Percentiles rank a stretch among this genome's conserved stretches.
Evolutionary conservation across 129 eudicot species (phyloP).

Genomic region (Flaveria robusta): DNA sequence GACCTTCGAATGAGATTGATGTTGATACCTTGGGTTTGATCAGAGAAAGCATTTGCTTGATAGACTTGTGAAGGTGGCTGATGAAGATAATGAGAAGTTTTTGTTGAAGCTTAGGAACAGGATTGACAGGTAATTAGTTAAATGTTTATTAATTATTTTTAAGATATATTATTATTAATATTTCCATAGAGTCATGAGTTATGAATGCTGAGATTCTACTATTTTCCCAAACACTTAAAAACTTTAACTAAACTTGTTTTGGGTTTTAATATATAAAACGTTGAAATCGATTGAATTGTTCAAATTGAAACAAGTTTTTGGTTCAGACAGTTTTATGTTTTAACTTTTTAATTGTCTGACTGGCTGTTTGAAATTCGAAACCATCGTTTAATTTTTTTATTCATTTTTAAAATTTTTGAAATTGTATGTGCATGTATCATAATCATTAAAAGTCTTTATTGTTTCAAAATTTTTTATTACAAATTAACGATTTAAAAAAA

Average conservation of each 20-base stretch:
- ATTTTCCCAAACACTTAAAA: background rate
- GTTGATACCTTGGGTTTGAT: slow-evolving; percentile 51
- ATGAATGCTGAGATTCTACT: background rate
- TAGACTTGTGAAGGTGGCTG: slow-evolving; percentile 61
- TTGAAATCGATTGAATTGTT: background rate
- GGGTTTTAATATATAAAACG: background rate
- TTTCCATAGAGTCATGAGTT: background rate
- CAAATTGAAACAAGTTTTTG: too few species aligned
- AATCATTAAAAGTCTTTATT: background rate
- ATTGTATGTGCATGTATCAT: too few species aligned
- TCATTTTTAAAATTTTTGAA: too few species aligned
- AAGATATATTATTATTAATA: background rate
- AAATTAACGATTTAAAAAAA: background rate
- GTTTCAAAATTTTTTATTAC: background rate
- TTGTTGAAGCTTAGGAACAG: slow-evolving; percentile 65
- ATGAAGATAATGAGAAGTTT: slow-evolving; percentile 80
- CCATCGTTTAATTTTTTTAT: too few species aligned
- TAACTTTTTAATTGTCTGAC: too few species aligned
- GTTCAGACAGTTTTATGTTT: too few species aligned
- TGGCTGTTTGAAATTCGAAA: too few species aligned
- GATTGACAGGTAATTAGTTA: slow-evolving; percentile 56
- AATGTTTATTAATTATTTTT: background rate
- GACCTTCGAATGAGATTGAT: slow-evolving; percentile 59
- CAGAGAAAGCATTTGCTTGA: slow-evolving; percentile 57
- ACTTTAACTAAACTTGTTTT: background rate